These are phyloP conservation scores for Ramularia collo-cygni DNA, from an alignment of 2,329 filamentous ascomycete genomes.

Conservation along the genomic window DNA sequence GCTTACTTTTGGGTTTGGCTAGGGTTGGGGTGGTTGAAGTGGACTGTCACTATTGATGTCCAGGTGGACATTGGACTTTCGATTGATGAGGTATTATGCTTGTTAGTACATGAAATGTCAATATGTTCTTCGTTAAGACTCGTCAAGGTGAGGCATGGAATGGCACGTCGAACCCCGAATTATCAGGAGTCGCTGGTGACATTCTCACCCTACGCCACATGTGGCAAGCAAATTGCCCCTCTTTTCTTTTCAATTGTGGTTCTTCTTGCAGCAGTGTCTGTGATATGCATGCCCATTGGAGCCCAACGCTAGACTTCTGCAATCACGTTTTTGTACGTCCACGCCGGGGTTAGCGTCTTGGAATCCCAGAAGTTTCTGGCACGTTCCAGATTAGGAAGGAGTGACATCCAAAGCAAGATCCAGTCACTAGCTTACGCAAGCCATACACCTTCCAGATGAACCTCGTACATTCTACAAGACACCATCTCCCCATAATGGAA, in stretches of 20 bases:
- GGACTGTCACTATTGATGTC: too few species aligned
- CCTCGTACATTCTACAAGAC: conserved; percentile 6
- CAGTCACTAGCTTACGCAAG: conserved; percentile 7
- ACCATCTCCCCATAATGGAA: neutral
- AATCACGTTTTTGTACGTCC: neutral
- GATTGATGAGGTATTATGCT: too few species aligned
- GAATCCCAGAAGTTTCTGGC: conserved; percentile 9
- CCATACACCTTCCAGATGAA: conserved; percentile 8
- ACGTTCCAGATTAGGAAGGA: conserved; percentile 6
- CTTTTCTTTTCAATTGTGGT: too few species aligned
- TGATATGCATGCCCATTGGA: too few species aligned
- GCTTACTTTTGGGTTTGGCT: conserved; percentile 20
- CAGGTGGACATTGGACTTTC: too few species aligned
- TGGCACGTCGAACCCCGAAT: too few species aligned
- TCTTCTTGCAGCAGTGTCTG: neutral
- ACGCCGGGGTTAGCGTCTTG: neutral
- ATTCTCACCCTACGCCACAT: too few species aligned
- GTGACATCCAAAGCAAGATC: neutral
- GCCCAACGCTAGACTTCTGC: neutral
- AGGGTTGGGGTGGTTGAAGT: conserved; percentile 24
- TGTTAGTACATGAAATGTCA: too few species aligned
- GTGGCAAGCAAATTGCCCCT: too few species aligned
- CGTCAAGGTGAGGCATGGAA: too few species aligned
- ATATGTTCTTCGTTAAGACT: too few species aligned
- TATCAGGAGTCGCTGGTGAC: too few species aligned